A percentile compares a stretch with the other conserved stretches of the same genome.
Conservation (phyloP, 495 filamentous ascomycete genomes). For the Xylaria flabelliformis region DNA sequence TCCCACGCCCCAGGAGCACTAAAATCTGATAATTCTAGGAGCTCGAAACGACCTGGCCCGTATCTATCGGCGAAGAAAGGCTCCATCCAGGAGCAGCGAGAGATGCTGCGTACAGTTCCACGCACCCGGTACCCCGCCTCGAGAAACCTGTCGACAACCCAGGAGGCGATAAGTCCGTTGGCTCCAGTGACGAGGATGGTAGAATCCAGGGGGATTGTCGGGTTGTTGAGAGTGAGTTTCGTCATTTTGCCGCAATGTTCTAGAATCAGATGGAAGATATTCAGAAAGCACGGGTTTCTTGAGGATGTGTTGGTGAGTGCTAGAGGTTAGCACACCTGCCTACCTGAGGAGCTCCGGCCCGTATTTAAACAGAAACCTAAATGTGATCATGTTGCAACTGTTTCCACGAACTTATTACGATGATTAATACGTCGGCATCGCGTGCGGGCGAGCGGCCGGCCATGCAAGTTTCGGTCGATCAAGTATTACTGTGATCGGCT, state of each 20-base stretch:
- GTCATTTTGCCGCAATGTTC: conserved; percentile 4
- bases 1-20: conserved; percentile 45
- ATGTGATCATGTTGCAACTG: neutral
- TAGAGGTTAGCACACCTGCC: neutral
- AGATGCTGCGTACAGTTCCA: conserved; percentile 54
- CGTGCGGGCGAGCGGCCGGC: neutral
- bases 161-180: conserved; percentile 62
- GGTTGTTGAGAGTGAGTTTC: conserved; percentile 24
- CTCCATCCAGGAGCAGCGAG: conserved; percentile 51
- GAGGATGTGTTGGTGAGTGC: neutral
- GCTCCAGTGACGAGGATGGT: conserved; percentile 61
- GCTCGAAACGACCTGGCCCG: conserved; percentile 46
- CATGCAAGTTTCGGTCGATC: neutral
- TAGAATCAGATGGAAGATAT: neutral
- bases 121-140: conserved; percentile 57
- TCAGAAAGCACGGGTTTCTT: neutral
- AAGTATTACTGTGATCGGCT: neutral
- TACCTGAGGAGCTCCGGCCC: neutral
- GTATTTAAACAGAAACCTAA: neutral
- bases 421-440: conserved; percentile 9
- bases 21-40: conserved; percentile 48
- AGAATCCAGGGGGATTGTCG: conserved; percentile 31
- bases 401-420: neutral
- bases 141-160: conserved; percentile 58
- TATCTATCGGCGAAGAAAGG: conserved; percentile 48